A percentile compares a stretch with the other conserved stretches of the same genome.
phyloP scores from a whole-genome alignment of 2,329 filamentous ascomycete species.

The Paraphoma chrysanthemicola region DNA sequence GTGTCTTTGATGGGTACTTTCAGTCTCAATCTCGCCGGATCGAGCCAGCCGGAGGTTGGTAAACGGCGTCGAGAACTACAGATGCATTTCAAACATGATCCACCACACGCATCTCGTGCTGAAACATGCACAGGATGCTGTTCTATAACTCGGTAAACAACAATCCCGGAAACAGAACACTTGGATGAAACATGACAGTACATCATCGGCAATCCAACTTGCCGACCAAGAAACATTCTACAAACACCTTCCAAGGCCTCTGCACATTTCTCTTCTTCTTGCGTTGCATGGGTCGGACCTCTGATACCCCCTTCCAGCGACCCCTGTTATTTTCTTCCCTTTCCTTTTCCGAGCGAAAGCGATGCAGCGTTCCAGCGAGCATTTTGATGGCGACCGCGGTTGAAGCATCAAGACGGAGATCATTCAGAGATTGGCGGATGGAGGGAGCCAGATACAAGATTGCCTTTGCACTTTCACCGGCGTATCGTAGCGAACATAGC shows the following conservation, averaged over 20 bases:
- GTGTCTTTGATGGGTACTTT: slow-evolving; percentile 46
- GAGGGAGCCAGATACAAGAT: no score
- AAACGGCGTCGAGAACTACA: slow-evolving; percentile 1
- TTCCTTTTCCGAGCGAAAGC: slow-evolving; percentile 2
- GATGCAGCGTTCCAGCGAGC: slow-evolving; percentile 16
- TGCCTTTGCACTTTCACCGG: no score
- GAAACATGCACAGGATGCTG: slow-evolving; percentile 17
- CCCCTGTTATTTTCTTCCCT: not conserved
- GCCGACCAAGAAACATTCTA: not conserved
- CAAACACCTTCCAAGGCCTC: not conserved
- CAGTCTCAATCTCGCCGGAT: slow-evolving; percentile 37
- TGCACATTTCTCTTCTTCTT: not conserved
- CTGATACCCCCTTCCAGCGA: slow-evolving; percentile 37
- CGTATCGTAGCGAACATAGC: no score
- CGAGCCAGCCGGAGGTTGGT: slow-evolving; percentile 31
- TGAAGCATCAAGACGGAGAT: no score
- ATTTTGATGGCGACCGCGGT: slow-evolving; percentile 6
- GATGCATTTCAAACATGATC: slow-evolving; percentile 7
- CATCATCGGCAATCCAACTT: no score
- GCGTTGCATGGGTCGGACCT: slow-evolving; percentile 32
- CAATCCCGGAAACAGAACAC: not conserved
- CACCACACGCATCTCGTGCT: slow-evolving; percentile 12
- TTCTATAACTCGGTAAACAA: not conserved
- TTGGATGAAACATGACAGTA: slow-evolving; percentile 8
- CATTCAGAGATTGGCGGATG: no score